Evolutionary conservation across 2,329 filamentous ascomycete genomes (phyloP).

Genomic region (Nannizzia gypsea): DNA sequence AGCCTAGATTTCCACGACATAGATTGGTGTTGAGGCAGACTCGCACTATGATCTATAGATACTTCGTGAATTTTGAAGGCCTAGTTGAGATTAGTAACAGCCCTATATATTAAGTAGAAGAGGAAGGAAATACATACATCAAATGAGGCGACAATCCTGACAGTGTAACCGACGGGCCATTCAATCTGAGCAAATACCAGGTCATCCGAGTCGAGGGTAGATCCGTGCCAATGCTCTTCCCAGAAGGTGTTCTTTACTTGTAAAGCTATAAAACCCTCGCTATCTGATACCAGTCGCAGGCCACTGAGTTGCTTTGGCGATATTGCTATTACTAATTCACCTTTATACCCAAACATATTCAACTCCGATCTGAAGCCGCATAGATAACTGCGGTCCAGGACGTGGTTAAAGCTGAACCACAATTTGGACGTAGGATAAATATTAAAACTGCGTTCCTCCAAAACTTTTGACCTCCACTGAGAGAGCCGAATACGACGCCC

Average conservation of each 20-base stretch:
- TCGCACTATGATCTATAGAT: too few species aligned
- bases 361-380: neutral
- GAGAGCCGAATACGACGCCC: neutral
- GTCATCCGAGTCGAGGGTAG: neutral
- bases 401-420: neutral
- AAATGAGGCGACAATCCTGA: neutral
- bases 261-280: neutral
- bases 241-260: neutral
- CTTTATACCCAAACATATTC: neutral
- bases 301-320: neutral
- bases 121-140: neutral
- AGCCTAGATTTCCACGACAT: too few species aligned
- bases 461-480: neutral
- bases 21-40: too few species aligned
- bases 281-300: slow-evolving; percentile 2
- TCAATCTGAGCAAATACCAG: slow-evolving; percentile 5
- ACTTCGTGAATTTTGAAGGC: too few species aligned
- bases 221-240: neutral
- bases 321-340: neutral
- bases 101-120: neutral
- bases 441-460: neutral
- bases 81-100: neutral
- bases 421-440: neutral
- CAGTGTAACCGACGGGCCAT: neutral
- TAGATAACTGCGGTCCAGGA: neutral